A percentile compares a stretch with the other conserved stretches of the same genome.
These are phyloP conservation scores for Pseudocercospora vitis DNA, from an alignment of 2,329 filamentous ascomycete genomes.

Conservation along the genomic window DNA sequence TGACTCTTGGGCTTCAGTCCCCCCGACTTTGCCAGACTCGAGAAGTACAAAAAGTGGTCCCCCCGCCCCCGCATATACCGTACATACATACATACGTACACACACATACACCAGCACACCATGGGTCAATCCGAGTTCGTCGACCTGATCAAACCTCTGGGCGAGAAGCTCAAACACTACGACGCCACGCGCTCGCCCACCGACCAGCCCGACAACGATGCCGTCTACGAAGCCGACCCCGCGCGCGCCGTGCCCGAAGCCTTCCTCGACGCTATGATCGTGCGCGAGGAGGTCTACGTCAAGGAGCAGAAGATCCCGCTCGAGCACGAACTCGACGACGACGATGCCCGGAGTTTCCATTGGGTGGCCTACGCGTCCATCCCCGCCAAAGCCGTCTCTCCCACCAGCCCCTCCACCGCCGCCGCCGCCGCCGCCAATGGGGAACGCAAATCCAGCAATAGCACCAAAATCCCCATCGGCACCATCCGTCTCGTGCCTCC, in stretches of 20 bases:
- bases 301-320: constrained; percentile 58
- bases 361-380: constrained; percentile 80
- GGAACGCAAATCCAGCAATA: constrained; percentile 40
- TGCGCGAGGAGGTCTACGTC: constrained; percentile 59
- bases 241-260: constrained; percentile 43
- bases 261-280: constrained; percentile 57
- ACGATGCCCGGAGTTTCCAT: constrained; percentile 78
- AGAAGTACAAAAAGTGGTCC: no score
- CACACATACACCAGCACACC: no score
- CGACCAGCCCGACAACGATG: constrained; percentile 35
- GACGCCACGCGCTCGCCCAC: constrained; percentile 30
- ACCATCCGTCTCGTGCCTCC: constrained; percentile 80
- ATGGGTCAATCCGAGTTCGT: constrained; percentile 32
- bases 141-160: constrained; percentile 34
- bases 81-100: no score
- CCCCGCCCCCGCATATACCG: no score
- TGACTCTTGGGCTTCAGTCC: no score
- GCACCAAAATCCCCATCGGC: constrained; percentile 61
- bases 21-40: no score
- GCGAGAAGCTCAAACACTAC: constrained; percentile 36
- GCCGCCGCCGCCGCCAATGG: constrained; percentile 38
- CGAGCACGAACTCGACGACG: constrained; percentile 74
- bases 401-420: no score
- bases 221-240: constrained; percentile 28
- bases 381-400: constrained; percentile 39